These are phyloP conservation scores for Podospora bellae-mahoneyi DNA, from an alignment of 495 filamentous ascomycete genomes.

Conservation along the genomic window DNA sequence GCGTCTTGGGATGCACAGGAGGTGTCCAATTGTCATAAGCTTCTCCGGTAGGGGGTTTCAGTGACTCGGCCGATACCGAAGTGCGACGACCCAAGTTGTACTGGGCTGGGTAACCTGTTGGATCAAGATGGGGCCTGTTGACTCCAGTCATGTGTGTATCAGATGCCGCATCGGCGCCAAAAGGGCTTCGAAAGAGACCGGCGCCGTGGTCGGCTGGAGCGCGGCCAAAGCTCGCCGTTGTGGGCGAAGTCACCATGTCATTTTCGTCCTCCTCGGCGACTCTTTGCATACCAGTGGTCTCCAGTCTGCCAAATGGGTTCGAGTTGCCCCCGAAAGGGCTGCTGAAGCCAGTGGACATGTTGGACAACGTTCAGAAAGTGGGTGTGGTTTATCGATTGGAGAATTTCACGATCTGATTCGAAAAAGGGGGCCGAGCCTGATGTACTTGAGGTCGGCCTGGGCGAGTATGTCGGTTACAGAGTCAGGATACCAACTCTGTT, in stretches of 20 bases:
- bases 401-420: conserved; percentile 4
- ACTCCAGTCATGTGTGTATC: conserved; percentile 41
- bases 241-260: conserved; percentile 55
- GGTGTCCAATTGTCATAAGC: conserved; percentile 86
- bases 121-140: conserved; percentile 42
- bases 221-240: conserved; percentile 47
- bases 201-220: conserved; percentile 9
- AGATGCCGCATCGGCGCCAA: conserved; percentile 46
- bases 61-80: conserved; percentile 92
- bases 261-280: conserved; percentile 60
- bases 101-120: conserved; percentile 80
- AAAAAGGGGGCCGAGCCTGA: conserved; percentile 7
- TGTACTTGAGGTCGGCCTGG: conserved; percentile 5
- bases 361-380: background rate
- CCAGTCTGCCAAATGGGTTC: conserved; percentile 51
- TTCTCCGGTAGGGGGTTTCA: conserved; percentile 75
- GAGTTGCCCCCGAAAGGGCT: conserved; percentile 52
- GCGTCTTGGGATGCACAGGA: conserved; percentile 75
- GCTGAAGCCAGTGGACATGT: conserved; percentile 53
- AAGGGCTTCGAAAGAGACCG: conserved; percentile 39
- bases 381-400: background rate
- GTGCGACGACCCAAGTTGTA: conserved; percentile 92
- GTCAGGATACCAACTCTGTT: background rate
- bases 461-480: background rate
- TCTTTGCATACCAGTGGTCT: conserved; percentile 45